A percentile compares a stretch with the other conserved stretches of the same genome.
Conservation (phyloP, 2,329 filamentous ascomycete species). For the Penicillium brevicompactum region DNA sequence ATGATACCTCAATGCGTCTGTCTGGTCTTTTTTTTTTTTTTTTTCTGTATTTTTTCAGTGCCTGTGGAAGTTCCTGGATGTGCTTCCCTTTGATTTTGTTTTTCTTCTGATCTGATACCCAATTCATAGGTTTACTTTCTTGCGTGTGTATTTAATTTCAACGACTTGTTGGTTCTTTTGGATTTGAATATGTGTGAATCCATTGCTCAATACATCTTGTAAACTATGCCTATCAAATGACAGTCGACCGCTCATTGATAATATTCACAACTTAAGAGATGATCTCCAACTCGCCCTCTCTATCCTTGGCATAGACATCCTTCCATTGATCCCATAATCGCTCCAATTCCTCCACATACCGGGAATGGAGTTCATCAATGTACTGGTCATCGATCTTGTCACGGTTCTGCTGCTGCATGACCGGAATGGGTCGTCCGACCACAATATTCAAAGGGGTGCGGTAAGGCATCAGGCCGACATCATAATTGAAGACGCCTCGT, state of each 20-base stretch:
- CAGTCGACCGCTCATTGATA: not conserved
- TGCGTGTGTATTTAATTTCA: slow-evolving; percentile 15
- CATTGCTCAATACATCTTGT: slow-evolving; percentile 1
- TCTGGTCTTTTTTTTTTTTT: slow-evolving; percentile 23
- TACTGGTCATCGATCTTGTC: slow-evolving; percentile 71
- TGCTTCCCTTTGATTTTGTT: not conserved
- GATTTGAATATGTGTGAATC: slow-evolving; percentile 3
- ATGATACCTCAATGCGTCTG: slow-evolving; percentile 4
- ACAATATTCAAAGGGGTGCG: slow-evolving; percentile 85
- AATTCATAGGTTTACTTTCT: slow-evolving; percentile 18
- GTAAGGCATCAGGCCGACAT: slow-evolving; percentile 95
- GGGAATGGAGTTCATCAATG: slow-evolving; percentile 75
- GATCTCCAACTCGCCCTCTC: slow-evolving; percentile 48
- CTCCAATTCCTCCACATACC: slow-evolving; percentile 68
- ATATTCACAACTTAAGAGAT: slow-evolving; percentile 32
- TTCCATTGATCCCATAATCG: slow-evolving; percentile 51
- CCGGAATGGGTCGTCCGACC: slow-evolving; percentile 77
- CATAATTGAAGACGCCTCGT: slow-evolving; percentile 93
- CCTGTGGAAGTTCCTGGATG: slow-evolving; percentile 11
- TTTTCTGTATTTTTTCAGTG: slow-evolving; percentile 3
- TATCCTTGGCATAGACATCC: slow-evolving; percentile 48
- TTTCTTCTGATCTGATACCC: slow-evolving; percentile 29
- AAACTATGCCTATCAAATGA: not conserved
- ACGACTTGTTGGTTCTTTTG: not conserved
- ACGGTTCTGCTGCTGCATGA: slow-evolving; percentile 58